Base-by-base conservation (phyloP, 164 flowering plant genomes). In the Vitis cinerea region DNA sequence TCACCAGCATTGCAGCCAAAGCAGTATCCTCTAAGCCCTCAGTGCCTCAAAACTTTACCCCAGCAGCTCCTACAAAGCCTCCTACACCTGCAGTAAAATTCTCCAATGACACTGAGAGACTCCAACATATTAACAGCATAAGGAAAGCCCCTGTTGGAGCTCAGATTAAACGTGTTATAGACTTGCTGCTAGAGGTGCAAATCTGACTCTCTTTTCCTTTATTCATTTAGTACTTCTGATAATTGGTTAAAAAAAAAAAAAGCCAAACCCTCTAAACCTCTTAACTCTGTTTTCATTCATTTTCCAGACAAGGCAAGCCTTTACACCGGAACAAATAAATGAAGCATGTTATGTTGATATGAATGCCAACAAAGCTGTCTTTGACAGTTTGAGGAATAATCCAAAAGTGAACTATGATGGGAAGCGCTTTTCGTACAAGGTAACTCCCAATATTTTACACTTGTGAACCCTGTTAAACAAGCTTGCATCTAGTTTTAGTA, bases 161-260 rank as follows among this genome's bases (percentile, higher is more conserved):
- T 68, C 94, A 89, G 69, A 84, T 89, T 27, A 89, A 87, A 79
- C 87, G 88, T 71, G 94, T 89, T 11, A 87, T 89, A 44, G 82
- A 84, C 66, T 73, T 86, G 29, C 81, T 89, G 31, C 66, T 75
- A 13, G 88, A 89, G 90, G 94, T 89, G 69, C 30, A 57, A 49
- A 15, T 10, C 61, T 30, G 10, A 56, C 27, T 14, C 16, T 52
- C 17, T 44, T 10, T 44, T 30, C 50, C 47, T 56, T 50, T 37
- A 37, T 37, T 37, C 44, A 37, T 37, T 37, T 37, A 37, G 44
- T 37, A 37, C 0, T 37, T 37, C 44, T 37, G 44, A 37, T 37
- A 6, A 37, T 37, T 37, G 44, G 44, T 3, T 31, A 1, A 1
- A 37, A 37, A 19, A 19, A 19, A 19, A 19, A 19, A 37, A 3